Conservation (phyloP, 1,284 basidiomycete species). For the Cryptococcus sp. region DNA sequence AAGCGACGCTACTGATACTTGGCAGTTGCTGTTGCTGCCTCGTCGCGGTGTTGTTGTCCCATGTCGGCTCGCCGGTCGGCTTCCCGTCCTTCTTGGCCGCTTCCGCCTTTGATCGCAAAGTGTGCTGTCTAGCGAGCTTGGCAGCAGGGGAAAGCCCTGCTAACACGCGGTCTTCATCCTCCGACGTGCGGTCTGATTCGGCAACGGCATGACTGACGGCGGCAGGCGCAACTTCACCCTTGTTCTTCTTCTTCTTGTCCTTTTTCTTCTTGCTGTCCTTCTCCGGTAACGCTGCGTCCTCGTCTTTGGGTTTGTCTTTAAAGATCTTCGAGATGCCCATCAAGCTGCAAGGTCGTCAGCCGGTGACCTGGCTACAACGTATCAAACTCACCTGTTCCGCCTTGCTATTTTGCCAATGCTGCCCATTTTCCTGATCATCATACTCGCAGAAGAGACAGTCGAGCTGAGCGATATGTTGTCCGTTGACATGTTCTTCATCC, state of each 20-base stretch:
- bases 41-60: slow-evolving; percentile 78
- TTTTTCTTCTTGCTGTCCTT: slow-evolving; percentile 63
- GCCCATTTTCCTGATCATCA: slow-evolving; percentile 97
- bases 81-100: slow-evolving; percentile 53
- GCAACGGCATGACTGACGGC: slow-evolving; percentile 81
- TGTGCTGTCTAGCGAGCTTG: slow-evolving; percentile 85
- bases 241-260: slow-evolving; percentile 54
- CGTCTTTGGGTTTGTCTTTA: slow-evolving; percentile 78
- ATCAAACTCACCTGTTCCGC: slow-evolving; percentile 62
- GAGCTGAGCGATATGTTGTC: slow-evolving; percentile 97
- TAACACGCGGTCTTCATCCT: slow-evolving; percentile 59
- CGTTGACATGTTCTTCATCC: slow-evolving; percentile 88
- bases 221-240: slow-evolving; percentile 65
- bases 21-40: slow-evolving; percentile 38
- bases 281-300: slow-evolving; percentile 54
- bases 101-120: slow-evolving; percentile 69
- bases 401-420: slow-evolving; percentile 88
- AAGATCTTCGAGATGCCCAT: slow-evolving; percentile 92
- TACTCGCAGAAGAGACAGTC: slow-evolving; percentile 92
- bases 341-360: slow-evolving; percentile 55
- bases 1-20: slow-evolving; percentile 38
- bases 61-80: slow-evolving; percentile 55
- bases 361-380: slow-evolving; percentile 9
- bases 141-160: slow-evolving; percentile 89
- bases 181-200: slow-evolving; percentile 69